These are phyloP conservation scores for Ampelocalamus luodianensis DNA, from an alignment of 176 grass and related monocot species.

Conservation along the genomic window DNA sequence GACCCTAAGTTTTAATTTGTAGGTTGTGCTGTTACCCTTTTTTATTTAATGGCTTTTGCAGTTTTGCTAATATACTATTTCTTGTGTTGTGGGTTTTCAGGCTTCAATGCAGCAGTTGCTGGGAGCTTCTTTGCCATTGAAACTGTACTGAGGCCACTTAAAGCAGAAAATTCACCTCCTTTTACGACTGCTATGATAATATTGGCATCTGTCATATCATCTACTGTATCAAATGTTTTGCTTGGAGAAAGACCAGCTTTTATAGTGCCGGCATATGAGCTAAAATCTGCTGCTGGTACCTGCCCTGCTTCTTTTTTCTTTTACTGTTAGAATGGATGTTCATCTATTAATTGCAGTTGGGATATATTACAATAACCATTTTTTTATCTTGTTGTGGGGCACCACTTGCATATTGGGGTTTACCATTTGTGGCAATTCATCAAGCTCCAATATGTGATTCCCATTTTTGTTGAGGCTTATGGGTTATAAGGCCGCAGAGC, in stretches of 20 bases:
- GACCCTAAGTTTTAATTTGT: background rate
- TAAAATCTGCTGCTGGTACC: slow-evolving; percentile 96
- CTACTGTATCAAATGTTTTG: slow-evolving; percentile 93
- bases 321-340: slow-evolving; percentile 31
- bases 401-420: background rate
- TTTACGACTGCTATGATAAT: slow-evolving; percentile 99
- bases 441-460: background rate
- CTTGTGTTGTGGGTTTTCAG: slow-evolving; percentile 56
- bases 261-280: slow-evolving; percentile 85
- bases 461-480: background rate
- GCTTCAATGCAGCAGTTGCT: slow-evolving; percentile 96
- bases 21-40: background rate
- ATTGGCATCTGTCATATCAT: slow-evolving; percentile 95
- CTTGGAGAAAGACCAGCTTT: slow-evolving; percentile 97
- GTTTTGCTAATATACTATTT: slow-evolving; percentile 7
- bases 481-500: background rate
- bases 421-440: slow-evolving; percentile 17
- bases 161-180: slow-evolving; percentile 98
- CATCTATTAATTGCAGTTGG: background rate
- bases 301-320: slow-evolving; percentile 48
- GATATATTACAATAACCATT: background rate
- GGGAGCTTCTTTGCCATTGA: slow-evolving; percentile 96
- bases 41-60: background rate
- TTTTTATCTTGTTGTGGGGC: slow-evolving; percentile 1
- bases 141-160: slow-evolving; percentile 91